Evolutionary conservation across 805 yeast genomes (phyloP), one percentile per base, ranked within the genome.

Genomic region (Candida caryicola): DNA sequence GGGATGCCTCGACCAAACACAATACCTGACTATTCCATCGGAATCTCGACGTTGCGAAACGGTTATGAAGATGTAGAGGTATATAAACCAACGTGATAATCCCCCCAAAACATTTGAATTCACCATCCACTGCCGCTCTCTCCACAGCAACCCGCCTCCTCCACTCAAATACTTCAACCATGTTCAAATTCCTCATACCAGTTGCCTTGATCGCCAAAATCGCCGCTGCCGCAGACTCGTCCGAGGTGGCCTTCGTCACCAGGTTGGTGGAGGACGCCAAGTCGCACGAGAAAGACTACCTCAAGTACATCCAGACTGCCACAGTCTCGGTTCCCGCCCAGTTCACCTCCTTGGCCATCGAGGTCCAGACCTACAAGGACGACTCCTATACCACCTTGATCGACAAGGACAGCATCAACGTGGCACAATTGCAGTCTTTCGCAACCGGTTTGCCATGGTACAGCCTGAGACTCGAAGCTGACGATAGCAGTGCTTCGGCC

Each of bases 341-440:
- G 16, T 51, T 65, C 30, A 51, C 58, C 2, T 36, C 54, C 10
- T 53, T 65, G 40, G 69, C 68, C 12, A 29, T 39, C 13, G 43
- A 46, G 33, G 57, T 65, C 9, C 44, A 43, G n/a, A 55, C 65
- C 6, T 65, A 63, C 44, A 57, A 55, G 3, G 68, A 64, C 44
- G 64, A 62, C 39, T 52, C 67, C 8, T 66, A 64, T 45, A 65
- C 71, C 13, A 64, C 72, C 2, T 51, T 59, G 36, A 23, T 44
- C 23, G 31, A 18, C 17, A 23, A 29, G 5, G 40, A 41, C n/a
- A 33, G 21, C 28, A 30, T 44, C 10, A 31, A 44, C 19, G 41
- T 46, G 13, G 10, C 35, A 8, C 18, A 33, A 19, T 23, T 46
- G 15, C 36, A 41, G 31, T 27, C 36, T 6, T 39, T 46, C 14